Base-by-base conservation (phyloP, 108 stramenopile species). In the Skeletonema tropicum region DNA sequence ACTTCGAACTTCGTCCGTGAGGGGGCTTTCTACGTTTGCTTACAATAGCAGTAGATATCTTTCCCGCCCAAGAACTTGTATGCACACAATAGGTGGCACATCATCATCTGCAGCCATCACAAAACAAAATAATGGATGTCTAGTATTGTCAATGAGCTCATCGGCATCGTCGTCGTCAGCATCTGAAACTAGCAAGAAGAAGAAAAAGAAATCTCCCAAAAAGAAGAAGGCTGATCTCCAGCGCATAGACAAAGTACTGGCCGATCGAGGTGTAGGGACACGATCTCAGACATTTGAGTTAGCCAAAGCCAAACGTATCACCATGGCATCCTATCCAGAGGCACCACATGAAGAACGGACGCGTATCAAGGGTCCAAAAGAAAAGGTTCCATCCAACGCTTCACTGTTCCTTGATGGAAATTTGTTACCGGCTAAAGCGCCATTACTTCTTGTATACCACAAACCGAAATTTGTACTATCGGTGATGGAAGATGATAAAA, bases 381-480 rank as follows among this genome's bases (percentile, higher is more conserved):
- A 87, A 23, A 88, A 88, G 67, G 83, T 95, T 64, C 76, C 87
- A 3, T 83, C 87, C 78, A 49, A 89, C 26, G 81, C 79, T 5
- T 23, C 69, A 21, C 45, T 95, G n/a, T 89, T 80, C 60, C 57
- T 95, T 19, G 90, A 95, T 79, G 78, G 84, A 19, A 90, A 84
- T 35, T 70, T 88, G 58, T 66, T 95, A 1, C 87, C 88, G 4
- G 74, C 73, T 29, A 83, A 83, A 13, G 76, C 88, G 14, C 94
- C 94, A 6, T 67, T 91, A 11, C 23, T 92, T 14, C 66, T 87
- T 5, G 86, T 88, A 2, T 93, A 90, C 69, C 86, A 92, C 75
- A 95, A 95, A 82, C 94, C 94, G 0, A 95, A 95, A 70, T 91
- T 81, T 85, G 83, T 95, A 30, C 52, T 95, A 55, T 87, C 86